Conservation (phyloP, 148 eudicot species). For the Vaccinium myrtillus region DNA sequence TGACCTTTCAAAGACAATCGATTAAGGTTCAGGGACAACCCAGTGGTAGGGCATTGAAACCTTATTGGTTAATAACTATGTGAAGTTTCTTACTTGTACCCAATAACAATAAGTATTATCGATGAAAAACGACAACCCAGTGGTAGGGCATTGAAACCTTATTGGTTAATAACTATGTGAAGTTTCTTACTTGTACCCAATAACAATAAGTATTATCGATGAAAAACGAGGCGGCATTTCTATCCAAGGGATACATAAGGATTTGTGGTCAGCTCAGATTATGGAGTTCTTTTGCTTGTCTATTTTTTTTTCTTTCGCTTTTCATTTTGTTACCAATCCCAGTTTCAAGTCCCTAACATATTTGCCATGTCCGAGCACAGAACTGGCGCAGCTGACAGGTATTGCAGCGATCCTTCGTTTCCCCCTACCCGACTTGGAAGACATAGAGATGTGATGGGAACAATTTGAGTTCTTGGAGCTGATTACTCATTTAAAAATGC, state of each 20-base stretch:
- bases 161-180: background rate
- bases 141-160: background rate
- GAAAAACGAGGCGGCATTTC: background rate
- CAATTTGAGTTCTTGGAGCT: background rate
- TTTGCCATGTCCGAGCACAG: conserved; percentile 35
- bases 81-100: background rate
- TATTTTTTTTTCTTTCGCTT: background rate
- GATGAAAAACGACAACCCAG: background rate
- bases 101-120: background rate
- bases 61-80: background rate
- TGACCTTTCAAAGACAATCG: background rate
- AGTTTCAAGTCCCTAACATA: background rate
- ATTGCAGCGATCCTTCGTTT: conserved; percentile 97
- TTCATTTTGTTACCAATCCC: background rate
- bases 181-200: background rate
- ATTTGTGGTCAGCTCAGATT: background rate
- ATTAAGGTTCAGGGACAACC: background rate
- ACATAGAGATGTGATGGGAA: conserved; percentile 74
- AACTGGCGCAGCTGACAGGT: conserved; percentile 87
- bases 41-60: background rate
- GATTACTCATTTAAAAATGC: background rate
- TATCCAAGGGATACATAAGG: background rate
- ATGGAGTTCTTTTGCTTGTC: background rate
- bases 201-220: background rate
- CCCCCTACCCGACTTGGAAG: conserved; percentile 92